phyloP scores from a whole-genome alignment of 2,329 filamentous ascomycete species.

The Fusarium sublunatum region DNA sequence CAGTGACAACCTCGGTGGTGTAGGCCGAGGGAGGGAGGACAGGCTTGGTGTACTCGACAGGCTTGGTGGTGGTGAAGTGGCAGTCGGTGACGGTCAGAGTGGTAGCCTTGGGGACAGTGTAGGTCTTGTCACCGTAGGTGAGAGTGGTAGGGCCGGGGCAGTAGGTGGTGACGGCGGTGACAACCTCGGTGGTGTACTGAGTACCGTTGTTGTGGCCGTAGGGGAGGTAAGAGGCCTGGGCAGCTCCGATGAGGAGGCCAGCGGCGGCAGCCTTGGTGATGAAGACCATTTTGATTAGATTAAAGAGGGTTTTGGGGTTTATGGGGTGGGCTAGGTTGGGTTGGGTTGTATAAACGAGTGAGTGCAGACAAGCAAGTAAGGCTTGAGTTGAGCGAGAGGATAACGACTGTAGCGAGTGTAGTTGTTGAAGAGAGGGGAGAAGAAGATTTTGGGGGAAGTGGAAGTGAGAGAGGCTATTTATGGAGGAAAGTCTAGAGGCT shows the following conservation, averaged over 20 bases:
- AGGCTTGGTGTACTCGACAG: constrained; percentile 53
- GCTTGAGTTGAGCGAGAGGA: constrained; percentile 10
- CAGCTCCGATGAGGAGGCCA: constrained; percentile 36
- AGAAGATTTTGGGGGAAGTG: background rate
- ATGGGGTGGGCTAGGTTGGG: no score
- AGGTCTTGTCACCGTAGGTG: constrained; percentile 72
- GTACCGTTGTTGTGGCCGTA: constrained; percentile 15
- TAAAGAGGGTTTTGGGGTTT: constrained; percentile 1
- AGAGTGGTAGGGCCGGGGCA: constrained; percentile 75
- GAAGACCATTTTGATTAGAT: constrained; percentile 31
- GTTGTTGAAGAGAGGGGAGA: constrained; percentile 15
- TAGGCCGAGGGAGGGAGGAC: constrained; percentile 21
- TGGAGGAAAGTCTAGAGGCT: background rate
- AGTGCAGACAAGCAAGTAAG: constrained; percentile 23
- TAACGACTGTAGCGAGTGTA: constrained; percentile 39
- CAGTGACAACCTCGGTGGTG: constrained; percentile 28
- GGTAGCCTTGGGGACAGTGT: constrained; percentile 75
- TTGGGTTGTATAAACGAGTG: constrained; percentile 23
- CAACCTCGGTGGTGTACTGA: constrained; percentile 71
- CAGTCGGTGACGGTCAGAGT: constrained; percentile 78
- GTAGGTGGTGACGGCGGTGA: constrained; percentile 75
- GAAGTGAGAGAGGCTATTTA: constrained; percentile 34
- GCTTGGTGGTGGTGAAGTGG: constrained; percentile 74
- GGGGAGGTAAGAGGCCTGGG: constrained; percentile 16
- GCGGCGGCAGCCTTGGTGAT: constrained; percentile 26